Base-by-base conservation (phyloP, 495 filamentous ascomycete species). In the Tuber brumale region DNA sequence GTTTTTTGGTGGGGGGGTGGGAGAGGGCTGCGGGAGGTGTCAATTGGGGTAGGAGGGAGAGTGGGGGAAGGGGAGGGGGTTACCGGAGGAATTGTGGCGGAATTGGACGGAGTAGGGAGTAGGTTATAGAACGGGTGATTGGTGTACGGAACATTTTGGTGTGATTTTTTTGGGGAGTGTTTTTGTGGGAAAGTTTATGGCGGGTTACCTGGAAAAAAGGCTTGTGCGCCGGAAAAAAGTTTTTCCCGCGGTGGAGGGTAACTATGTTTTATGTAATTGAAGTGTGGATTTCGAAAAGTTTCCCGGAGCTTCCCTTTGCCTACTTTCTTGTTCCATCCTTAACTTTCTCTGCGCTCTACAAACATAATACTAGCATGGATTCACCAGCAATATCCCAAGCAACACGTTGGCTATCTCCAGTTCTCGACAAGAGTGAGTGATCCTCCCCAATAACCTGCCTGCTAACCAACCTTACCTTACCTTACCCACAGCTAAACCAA, bases 391-490 rank as follows among this genome's bases (percentile, higher is more conserved):
- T 72, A 66, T 37, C 44, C 4, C 45, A 76, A 44, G 76, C 78
- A 14, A 75, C 72, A 3, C 27, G n/a, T 10, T 80, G 82, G 23
- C 81, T 82, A 46, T 70, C 74, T 1, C 81, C 81, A 23, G 78
- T 82, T 21, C 70, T 82, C 16, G 78, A 82, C 48, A 75, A 69
- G 80, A 75, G 81, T 80, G 46, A 27, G 23, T 42, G 42, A 46
- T 41, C 71, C 42, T 70, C 18, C 46, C 35, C 4, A 39, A 39
- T 39, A 39, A 39, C 37, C 37, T 2, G 37, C 37, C 5, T 39
- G 5, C 37, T 42, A 57, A 74, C 61, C 21, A 27, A 35, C 45
- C n/a, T 37, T 37, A 66, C 44, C 51, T 66, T 66, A 42, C 43
- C 23, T 57, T 14, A 57, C 23, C 23, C 45, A 61, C 16, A 41